Conservation (phyloP, 2,329 filamentous ascomycete species). For the Pyrenophora teres region DNA sequence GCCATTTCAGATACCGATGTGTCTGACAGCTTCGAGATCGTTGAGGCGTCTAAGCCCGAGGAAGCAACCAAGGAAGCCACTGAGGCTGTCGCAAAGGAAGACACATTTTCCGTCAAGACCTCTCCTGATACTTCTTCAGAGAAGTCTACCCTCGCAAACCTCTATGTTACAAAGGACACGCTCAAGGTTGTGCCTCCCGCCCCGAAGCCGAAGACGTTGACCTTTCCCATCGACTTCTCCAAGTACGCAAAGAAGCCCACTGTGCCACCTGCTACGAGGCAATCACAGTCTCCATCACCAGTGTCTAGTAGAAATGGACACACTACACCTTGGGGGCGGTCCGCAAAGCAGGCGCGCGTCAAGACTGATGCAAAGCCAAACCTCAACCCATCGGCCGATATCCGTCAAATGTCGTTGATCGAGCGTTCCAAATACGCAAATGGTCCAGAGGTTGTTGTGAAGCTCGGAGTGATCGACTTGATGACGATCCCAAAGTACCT, state of each 20-base stretch:
- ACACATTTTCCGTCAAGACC: background rate
- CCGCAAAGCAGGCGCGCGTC: background rate
- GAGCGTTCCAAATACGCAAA: conserved; percentile 28
- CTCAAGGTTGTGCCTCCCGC: conserved; percentile 26
- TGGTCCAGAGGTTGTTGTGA: conserved; percentile 27
- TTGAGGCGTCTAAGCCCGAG: background rate
- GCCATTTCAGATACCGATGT: background rate
- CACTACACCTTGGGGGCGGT: background rate
- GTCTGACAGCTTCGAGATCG: background rate
- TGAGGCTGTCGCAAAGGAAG: background rate
- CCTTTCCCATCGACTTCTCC: conserved; percentile 27
- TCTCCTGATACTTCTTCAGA: conserved; percentile 1
- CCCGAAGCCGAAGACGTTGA: conserved; percentile 26
- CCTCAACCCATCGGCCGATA: conserved; percentile 16
- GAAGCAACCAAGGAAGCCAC: background rate
- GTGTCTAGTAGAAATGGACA: background rate
- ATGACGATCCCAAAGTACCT: conserved; percentile 29
- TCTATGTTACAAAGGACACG: conserved; percentile 19
- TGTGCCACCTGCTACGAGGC: background rate
- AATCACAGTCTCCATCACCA: background rate
- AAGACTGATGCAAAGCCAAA: conserved; percentile 14
- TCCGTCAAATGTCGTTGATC: conserved; percentile 28
- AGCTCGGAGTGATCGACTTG: conserved; percentile 20
- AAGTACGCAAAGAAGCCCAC: conserved; percentile 26
- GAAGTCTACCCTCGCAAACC: conserved; percentile 8